These are phyloP conservation scores for Leccinum ponderosum DNA, from an alignment of 1,284 basidiomycete genomes.

Conservation along the genomic window DNA sequence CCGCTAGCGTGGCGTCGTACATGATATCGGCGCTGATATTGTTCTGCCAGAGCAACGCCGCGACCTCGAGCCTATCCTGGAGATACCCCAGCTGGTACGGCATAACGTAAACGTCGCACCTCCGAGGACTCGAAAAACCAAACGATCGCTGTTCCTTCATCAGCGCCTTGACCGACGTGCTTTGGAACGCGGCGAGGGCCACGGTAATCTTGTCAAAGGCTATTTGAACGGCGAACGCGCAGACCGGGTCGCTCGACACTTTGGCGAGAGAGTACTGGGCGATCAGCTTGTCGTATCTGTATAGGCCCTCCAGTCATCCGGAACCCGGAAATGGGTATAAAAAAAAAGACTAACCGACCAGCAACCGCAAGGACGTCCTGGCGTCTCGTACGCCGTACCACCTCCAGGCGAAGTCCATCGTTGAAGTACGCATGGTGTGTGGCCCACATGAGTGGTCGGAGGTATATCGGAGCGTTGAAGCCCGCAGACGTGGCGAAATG, in stretches of 20 bases:
- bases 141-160: conserved; percentile 82
- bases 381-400: conserved; percentile 66
- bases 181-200: conserved; percentile 72
- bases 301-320: background rate
- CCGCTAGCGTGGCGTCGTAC: conserved; percentile 72
- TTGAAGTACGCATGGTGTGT: conserved; percentile 65
- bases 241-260: conserved; percentile 51
- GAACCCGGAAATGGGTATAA: background rate
- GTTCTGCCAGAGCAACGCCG: conserved; percentile 76
- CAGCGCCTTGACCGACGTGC: conserved; percentile 64
- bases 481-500: conserved; percentile 64
- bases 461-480: conserved; percentile 58
- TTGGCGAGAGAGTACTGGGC: conserved; percentile 59
- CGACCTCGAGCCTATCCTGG: conserved; percentile 77
- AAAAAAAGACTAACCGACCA: conserved; percentile 58
- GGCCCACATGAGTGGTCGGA: conserved; percentile 74
- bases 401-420: conserved; percentile 75
- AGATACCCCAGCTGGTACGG: conserved; percentile 77
- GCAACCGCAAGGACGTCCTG: conserved; percentile 78
- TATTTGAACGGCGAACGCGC: conserved; percentile 77
- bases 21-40: conserved; percentile 86
- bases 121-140: conserved; percentile 83
- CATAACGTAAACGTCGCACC: conserved; percentile 84
- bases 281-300: conserved; percentile 77
- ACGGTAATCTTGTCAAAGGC: conserved; percentile 78